Base-by-base conservation (phyloP, 2,329 filamentous ascomycete species). In the Pseudogymnoascus pannorum region DNA sequence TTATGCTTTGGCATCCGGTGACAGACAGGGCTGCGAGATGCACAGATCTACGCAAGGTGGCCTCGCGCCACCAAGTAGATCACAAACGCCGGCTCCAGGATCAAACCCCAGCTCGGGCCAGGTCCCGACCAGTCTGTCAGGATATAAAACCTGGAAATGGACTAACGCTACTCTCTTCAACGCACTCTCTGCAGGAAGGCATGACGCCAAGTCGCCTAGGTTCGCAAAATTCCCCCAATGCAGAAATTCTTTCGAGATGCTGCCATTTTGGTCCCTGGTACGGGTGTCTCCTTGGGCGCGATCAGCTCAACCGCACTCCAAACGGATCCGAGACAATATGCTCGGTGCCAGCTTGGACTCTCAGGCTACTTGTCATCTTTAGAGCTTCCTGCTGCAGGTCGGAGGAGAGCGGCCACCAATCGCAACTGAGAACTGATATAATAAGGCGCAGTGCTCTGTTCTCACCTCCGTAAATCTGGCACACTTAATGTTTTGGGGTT, bases 11-110 rank as follows among this genome's bases (percentile, higher is more conserved):
- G n/a, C n/a, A n/a, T n/a, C n/a, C n/a, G n/a, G n/a, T n/a, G n/a
- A 7, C 36, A 16, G 48, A 20, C 16, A 51, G 16, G 16, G 5
- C n/a, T 16, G 26, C 48, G 48, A 18, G 26, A 54, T 31, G 48
- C 26, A 54, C 48, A 54, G 48, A 54, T 54, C 48, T 54, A 9
- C 48, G 9, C 48, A 54, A 54, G 48, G 48, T 54, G 48, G 26
- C 26, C 48, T 31, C 2, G 26, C 48, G 16, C 48, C 16, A 54
- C 48, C 16, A 54, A 33, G 48, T 33, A 54, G 48, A 54, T 54
- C 48, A 54, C 48, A 54, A 54, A 54, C 48, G 26, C 26, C 18
- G 26, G 48, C 26, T 33, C 26, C n/a, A 6, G 14, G 48, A 7
- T 54, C 26, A 54, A 54, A 54, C 48, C 2, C 16, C 31, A 54